A percentile compares a stretch with the other conserved stretches of the same genome.
phyloP scores from a whole-genome alignment of 257 asterid species.

The Plantago elongata region DNA sequence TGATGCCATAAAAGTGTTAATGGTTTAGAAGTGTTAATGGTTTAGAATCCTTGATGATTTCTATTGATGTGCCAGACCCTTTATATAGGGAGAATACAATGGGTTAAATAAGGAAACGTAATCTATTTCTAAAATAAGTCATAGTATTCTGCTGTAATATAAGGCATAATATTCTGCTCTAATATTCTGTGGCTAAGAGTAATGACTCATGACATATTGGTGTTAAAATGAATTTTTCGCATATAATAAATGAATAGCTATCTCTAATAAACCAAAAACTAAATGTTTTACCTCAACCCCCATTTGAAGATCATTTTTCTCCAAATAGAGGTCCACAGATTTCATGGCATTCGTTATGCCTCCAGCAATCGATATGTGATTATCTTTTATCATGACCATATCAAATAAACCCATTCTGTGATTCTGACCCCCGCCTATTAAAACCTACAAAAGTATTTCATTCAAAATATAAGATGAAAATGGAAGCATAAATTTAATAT shows the following conservation, averaged over 20 bases:
- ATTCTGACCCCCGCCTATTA: conserved; percentile 92
- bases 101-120: no score
- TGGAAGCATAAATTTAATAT: background rate
- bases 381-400: conserved; percentile 97
- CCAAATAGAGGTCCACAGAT: conserved; percentile 70
- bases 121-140: no score
- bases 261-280: conserved; percentile 1
- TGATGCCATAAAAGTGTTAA: no score
- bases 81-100: no score
- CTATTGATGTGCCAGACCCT: no score
- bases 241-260: conserved; percentile 8
- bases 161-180: no score
- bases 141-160: no score
- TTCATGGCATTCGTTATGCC: conserved; percentile 71
- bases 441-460: conserved; percentile 42
- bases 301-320: conserved; percentile 69
- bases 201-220: no score
- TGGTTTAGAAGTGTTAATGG: no score
- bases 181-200: no score
- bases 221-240: background rate
- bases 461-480: conserved; percentile 10
- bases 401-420: conserved; percentile 97
- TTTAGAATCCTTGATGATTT: no score
- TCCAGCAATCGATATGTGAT: conserved; percentile 91
- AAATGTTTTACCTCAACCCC: conserved; percentile 74